A percentile compares a stretch with the other conserved stretches of the same genome.
phyloP scores from a whole-genome alignment of 2,329 filamentous ascomycete genomes.

The Penicillium janthinellum region DNA sequence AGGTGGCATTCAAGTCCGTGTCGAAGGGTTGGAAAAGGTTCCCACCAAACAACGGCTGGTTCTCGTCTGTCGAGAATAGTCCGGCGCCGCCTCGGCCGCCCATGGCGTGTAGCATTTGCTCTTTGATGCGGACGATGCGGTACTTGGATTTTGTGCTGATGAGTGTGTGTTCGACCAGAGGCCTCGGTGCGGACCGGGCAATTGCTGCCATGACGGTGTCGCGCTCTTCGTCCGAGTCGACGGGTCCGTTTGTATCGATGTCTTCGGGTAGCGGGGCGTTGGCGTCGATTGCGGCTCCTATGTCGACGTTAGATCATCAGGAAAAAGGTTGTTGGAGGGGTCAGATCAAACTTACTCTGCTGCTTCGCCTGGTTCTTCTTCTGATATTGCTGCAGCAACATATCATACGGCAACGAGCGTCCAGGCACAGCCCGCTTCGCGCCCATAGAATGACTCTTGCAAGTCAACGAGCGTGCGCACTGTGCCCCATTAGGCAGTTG shows the following conservation, averaged over 20 bases:
- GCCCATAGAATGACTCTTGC: constrained; percentile 95
- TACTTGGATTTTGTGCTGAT: constrained; percentile 58
- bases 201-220: constrained; percentile 82
- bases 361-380: constrained; percentile 99
- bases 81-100: constrained; percentile 51
- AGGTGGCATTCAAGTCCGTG: constrained; percentile 14
- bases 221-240: constrained; percentile 95
- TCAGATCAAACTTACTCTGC: constrained; percentile 69
- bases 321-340: background rate
- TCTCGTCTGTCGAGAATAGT: constrained; percentile 47
- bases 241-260: constrained; percentile 74
- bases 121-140: constrained; percentile 64
- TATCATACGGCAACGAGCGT: constrained; percentile 85
- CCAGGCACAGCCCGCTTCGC: constrained; percentile 87
- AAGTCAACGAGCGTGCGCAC: constrained; percentile 85
- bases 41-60: constrained; percentile 31
- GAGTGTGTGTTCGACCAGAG: constrained; percentile 66
- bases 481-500: constrained; percentile 79
- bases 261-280: constrained; percentile 89
- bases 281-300: constrained; percentile 91
- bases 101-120: constrained; percentile 63
- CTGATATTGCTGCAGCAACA: constrained; percentile 83
- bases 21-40: constrained; percentile 39
- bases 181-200: constrained; percentile 73
- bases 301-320: constrained; percentile 23